Base-by-base conservation (phyloP, 2,329 filamentous ascomycete genomes). In the Alternaria incomplexa region DNA sequence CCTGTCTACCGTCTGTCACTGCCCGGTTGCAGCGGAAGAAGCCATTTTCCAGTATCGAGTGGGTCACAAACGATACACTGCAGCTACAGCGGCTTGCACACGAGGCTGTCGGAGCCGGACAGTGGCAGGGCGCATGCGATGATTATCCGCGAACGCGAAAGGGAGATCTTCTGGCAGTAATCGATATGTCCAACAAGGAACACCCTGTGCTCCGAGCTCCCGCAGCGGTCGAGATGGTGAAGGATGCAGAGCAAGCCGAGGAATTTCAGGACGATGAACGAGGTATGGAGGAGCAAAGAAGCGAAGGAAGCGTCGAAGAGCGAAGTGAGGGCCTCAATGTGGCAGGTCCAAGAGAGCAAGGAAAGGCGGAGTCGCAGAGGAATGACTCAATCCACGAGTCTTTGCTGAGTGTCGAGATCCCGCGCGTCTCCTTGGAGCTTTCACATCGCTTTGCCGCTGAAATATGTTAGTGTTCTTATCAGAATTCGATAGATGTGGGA, bases 81-180 rank as follows among this genome's bases (percentile, higher is more conserved):
- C 71, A 74, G 45, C 67, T 73, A 5, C 69, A 74, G 50, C 59
- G 71, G 12, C 64, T 72, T 20, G 69, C 70, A 12, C 67, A 73
- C 20, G 71, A 74, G n/a, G 66, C 63, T 3, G 47, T 63, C 4
- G 66, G 66, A 8, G 58, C 62, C 13, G 66, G 54, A 10, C 44
- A 58, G 5, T 65, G 64, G 66, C 23, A 20, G 5, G 36, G 59
- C 23, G 40, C 59, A 9, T 28, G 46, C 26, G 28, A 58, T 9
- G 59, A 58, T n/a, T 58, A 61, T 43, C 61, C 57, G 20, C 51
- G 40, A 10, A 56, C 61, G 20, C 51, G 30, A 44, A 55, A 52
- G 28, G 46, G 48, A 10, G 51, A 56, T 52, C 46, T 60, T n/a
- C 53, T 61, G 52, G 61, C 51, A 52, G 46, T 52, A 12, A 46